phyloP scores from a whole-genome alignment of 225 moss, liverwort and hornwort species.

The Sphagnum tenellum region DNA sequence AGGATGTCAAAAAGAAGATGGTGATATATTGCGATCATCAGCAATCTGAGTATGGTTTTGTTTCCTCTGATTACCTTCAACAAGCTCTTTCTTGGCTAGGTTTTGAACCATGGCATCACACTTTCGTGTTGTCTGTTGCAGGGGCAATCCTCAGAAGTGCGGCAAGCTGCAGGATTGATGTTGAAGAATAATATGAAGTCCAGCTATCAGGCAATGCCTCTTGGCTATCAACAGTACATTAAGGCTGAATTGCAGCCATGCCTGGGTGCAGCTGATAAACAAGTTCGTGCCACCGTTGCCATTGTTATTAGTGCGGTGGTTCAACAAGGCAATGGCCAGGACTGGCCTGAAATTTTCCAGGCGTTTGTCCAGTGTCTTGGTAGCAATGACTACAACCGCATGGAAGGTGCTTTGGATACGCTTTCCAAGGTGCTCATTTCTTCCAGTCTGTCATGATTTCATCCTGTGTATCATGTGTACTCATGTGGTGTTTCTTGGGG shows the following conservation, averaged over 20 bases:
- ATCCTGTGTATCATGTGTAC: too few species aligned
- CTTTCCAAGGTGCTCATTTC: slow-evolving; percentile 64
- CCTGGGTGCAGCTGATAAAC: slow-evolving; percentile 80
- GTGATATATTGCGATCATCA: too few species aligned
- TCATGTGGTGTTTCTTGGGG: too few species aligned
- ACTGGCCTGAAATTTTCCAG: slow-evolving; percentile 95
- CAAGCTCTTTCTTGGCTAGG: too few species aligned
- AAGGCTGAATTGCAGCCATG: slow-evolving; percentile 89
- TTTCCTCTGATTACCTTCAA: too few species aligned
- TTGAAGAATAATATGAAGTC: slow-evolving; percentile 99
- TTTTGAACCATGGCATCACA: too few species aligned
- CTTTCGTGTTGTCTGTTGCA: slow-evolving; percentile 9
- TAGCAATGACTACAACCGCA: slow-evolving; percentile 97
- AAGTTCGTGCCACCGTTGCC: slow-evolving; percentile 87
- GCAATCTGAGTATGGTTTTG: too few species aligned
- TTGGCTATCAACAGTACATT: slow-evolving; percentile 74
- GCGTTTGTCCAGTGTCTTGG: slow-evolving; percentile 89
- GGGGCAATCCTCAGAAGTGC: slow-evolving; percentile 85
- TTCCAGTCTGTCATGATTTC: too few species aligned
- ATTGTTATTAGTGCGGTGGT: slow-evolving; percentile 93
- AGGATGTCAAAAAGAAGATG: too few species aligned
- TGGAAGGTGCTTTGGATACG: slow-evolving; percentile 97
- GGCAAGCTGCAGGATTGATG: slow-evolving; percentile 96
- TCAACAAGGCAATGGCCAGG: slow-evolving; percentile 83
- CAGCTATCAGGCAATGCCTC: slow-evolving; percentile 63